Conservation (phyloP, 2,329 filamentous ascomycete species). For the Pyricularia sp. region DNA sequence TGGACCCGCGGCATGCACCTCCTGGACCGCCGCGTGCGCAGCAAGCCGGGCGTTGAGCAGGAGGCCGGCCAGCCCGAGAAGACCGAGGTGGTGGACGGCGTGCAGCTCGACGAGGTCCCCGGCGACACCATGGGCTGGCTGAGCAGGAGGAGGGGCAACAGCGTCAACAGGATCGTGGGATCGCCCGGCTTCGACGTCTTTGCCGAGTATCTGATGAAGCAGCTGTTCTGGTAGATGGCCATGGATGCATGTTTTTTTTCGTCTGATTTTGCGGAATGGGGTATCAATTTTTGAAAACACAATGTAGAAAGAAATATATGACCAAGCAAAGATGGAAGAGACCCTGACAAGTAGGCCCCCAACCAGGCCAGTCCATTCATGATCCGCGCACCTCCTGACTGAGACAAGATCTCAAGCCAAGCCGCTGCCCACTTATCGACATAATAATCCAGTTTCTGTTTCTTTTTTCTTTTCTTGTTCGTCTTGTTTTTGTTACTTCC, state of each 20-base stretch:
- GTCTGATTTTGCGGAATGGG: not conserved
- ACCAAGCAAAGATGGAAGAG: not conserved
- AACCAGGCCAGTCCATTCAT: not conserved
- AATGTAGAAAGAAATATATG: constrained; percentile 1
- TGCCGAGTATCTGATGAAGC: constrained; percentile 54
- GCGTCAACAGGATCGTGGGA: constrained; percentile 62
- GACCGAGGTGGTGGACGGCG: constrained; percentile 24
- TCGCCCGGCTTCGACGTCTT: constrained; percentile 62
- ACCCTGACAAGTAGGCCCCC: not conserved
- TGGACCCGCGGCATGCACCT: constrained; percentile 93
- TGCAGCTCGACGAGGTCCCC: constrained; percentile 43
- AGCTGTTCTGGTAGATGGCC: constrained; percentile 45
- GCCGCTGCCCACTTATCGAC: not conserved
- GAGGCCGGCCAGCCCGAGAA: constrained; percentile 15
- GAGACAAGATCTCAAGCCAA: not conserved
- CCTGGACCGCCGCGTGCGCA: constrained; percentile 59
- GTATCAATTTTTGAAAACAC: not conserved
- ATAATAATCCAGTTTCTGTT: no score
- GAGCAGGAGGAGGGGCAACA: constrained; percentile 64
- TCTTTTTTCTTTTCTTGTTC: no score
- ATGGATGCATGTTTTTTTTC: not conserved
- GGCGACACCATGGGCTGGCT: constrained; percentile 74
- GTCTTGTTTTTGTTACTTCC: not conserved
- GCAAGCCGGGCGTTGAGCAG: constrained; percentile 23
- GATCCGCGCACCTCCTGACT: not conserved